Percentiles rank a stretch among this genome's conserved stretches.
phyloP scores from a whole-genome alignment of 2,329 filamentous ascomycete species.

The Alternaria triticina region DNA sequence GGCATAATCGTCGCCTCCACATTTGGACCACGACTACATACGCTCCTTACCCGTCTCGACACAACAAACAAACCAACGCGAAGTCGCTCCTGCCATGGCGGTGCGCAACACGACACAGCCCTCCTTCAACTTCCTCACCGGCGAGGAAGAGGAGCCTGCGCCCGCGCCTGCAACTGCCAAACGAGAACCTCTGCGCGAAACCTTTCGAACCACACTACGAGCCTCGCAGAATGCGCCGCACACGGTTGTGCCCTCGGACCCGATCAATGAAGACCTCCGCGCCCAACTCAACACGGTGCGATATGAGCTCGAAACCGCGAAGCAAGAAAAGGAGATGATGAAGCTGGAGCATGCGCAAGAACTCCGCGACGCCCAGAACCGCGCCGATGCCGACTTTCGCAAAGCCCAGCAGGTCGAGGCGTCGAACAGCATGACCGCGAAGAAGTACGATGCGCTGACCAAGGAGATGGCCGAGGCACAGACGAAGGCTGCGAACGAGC shows the following conservation, averaged over 20 bases:
- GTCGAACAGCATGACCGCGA: constrained; percentile 56
- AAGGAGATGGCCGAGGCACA: constrained; percentile 63
- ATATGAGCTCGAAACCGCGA: constrained; percentile 85
- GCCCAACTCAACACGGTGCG: constrained; percentile 86
- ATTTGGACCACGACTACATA: not conserved
- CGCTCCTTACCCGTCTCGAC: not conserved
- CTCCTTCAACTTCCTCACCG: constrained; percentile 58
- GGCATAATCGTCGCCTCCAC: not conserved
- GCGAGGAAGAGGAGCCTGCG: constrained; percentile 43
- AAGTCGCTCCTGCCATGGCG: constrained; percentile 25
- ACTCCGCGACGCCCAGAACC: constrained; percentile 76
- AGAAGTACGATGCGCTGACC: constrained; percentile 61
- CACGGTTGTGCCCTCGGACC: constrained; percentile 48
- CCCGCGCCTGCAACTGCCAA: constrained; percentile 35
- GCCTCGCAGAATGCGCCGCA: constrained; percentile 50
- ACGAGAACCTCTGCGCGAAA: constrained; percentile 51
- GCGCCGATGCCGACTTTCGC: constrained; percentile 86
- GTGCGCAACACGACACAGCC: constrained; percentile 49
- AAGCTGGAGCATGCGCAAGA: constrained; percentile 82
- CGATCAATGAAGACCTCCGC: constrained; percentile 77
- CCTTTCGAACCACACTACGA: constrained; percentile 48
- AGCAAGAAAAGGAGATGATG: constrained; percentile 84
- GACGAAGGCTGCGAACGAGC: constrained; percentile 62
- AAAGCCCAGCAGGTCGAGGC: constrained; percentile 66
- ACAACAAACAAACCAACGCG: constrained; percentile 23